These are phyloP conservation scores for Aristolochia contorta DNA, from an alignment of 164 flowering plant genomes.

Conservation along the genomic window DNA sequence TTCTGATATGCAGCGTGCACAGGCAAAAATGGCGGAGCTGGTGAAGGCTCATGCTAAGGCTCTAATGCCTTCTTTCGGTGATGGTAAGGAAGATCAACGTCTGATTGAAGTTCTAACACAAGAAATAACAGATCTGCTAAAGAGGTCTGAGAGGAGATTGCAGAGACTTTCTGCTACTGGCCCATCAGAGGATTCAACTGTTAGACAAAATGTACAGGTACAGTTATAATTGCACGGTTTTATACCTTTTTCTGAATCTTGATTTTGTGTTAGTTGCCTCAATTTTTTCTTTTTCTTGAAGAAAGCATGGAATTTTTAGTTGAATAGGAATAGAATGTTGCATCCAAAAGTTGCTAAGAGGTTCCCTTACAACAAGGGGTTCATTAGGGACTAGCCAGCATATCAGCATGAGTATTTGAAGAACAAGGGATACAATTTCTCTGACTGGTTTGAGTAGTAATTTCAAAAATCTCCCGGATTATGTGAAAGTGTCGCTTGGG, in stretches of 20 bases:
- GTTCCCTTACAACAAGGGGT: no score
- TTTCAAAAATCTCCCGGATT: no score
- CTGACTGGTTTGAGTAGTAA: no score
- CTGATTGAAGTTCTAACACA: constrained; percentile 72
- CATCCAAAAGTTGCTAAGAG: no score
- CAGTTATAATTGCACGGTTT: not conserved
- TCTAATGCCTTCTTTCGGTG: constrained; percentile 92
- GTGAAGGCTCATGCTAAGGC: constrained; percentile 87
- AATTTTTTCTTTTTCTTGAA: not conserved
- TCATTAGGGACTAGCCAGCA: no score
- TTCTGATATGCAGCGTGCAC: constrained; percentile 60
- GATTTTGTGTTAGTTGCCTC: not conserved
- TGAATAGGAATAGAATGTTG: no score
- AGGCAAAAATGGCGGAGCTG: constrained; percentile 70
- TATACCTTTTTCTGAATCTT: not conserved
- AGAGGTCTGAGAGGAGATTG: constrained; percentile 70
- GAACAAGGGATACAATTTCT: no score
- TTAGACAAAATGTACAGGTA: constrained; percentile 94
- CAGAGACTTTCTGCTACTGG: constrained; percentile 64
- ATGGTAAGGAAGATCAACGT: constrained; percentile 80
- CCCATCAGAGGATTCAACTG: constrained; percentile 82
- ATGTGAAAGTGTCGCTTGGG: no score
- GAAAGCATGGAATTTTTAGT: no score
- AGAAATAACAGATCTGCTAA: constrained; percentile 70
- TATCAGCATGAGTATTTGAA: no score